Evolutionary conservation across 257 asterid genomes (phyloP), one percentile per base, ranked within the genome.

Genomic region (Verbena officinalis): DNA sequence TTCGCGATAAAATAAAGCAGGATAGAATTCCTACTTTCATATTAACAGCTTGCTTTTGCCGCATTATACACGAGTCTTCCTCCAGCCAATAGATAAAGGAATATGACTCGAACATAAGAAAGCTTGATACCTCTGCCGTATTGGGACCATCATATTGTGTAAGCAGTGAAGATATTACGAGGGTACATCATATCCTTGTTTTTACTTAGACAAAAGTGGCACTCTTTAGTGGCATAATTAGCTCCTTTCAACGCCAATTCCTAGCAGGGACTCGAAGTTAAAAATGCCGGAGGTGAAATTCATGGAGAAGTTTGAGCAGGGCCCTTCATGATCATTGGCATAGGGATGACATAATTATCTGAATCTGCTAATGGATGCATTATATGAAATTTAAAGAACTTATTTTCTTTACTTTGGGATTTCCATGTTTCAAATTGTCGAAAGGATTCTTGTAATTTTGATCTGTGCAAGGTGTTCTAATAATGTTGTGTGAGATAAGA

Each of bases 291-390:
- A 36, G 52, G 36, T 4, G 17, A 51, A 50, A 15, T 16, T 51
- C 16, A 12, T 19, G 8, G 11, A 36, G 42, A 51, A 7, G 8
- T 50, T 38, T 13, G 40, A 20, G 61, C 19, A 36, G 7, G 14
- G 31, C n/a, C 53, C 3, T 42, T 52, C 54, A 39, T 23, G 17
- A 52, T 65, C 62, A 64, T 38, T 20, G 60, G 70, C 31, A 52
- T 21, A 22, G 20, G 51, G 38, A 36, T n/a, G 2, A 56, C 34
- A 38, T 56, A 13, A 9, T n/a, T 11, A 38, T 34, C 9, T 27
- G 33, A 31, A 62, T 7, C 10, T 31, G 20, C 33, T 27, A 12
- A 62, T 15, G 33, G 12, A 17, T 27, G 14, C 10, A 27, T 21
- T 16, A 46, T 10, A 11, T 16, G 45, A 12, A 43, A 7, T 44